Base-by-base conservation (phyloP, 345 rosid genomes). In the Ceriops decandra region DNA sequence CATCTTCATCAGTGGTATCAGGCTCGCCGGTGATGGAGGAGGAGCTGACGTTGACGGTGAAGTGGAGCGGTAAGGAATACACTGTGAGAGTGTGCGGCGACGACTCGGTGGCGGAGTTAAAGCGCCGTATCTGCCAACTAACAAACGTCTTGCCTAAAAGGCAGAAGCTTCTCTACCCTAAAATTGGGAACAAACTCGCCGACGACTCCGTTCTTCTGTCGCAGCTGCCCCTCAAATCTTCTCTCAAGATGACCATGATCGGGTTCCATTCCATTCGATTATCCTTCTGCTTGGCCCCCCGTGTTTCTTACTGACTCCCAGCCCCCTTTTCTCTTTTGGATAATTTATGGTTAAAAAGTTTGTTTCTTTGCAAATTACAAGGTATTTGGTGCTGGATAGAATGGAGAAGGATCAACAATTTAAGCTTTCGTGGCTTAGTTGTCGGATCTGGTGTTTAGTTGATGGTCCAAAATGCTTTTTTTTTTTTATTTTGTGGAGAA, bases 191-290 rank as follows among this genome's bases (percentile, higher is more conserved):
- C 70, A 91, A 84, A 71, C 93, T 95, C 73, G 80, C 97, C 57
- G 95, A 91, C 49, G 96, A 88, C 62, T 69, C 89, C 47, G 69
- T 87, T 53, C 65, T 95, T 72, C 89, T 95, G 76, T 89, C 90
- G 46, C 80, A 84, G 54, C 72, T 95, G 24, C 89, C 95, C 28
- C 92, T 91, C 72, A 95, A 95, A 72, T 73, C 96, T 60, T 85
- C 96, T 8, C 85, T 88, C 69, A 95, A 95, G 82, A 95, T 95
- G 96, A 95, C 96, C 59, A 95, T 90, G 96, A 95, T 89, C 68
- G 95, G 97, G 97, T 89, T 69, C 42, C 49, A 57, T 27, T 54
- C 63, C 0, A 20, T 19, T 31, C 60, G n/a, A 21, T 33, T 52
- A n/a, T 65, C 46, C 62, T 58, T 20, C 13, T 67, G 27, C 36